phyloP scores from a whole-genome alignment of 192 early-diverging fungal genomes.

The Coemansia sp. region DNA sequence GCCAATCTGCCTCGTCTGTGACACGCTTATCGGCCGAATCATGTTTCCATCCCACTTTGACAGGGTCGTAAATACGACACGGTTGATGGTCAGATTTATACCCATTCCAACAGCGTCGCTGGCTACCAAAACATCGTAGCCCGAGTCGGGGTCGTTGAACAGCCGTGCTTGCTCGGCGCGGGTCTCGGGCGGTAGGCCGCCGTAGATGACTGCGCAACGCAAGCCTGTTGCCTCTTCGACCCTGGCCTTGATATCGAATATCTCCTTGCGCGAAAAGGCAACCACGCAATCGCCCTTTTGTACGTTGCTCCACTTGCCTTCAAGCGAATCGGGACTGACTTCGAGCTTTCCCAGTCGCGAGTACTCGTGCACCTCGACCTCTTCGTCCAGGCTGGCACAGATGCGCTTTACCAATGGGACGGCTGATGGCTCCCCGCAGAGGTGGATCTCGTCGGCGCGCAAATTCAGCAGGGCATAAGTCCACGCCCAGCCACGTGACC shows the following conservation, averaged over 20 bases:
- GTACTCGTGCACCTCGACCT: slow-evolving; percentile 77
- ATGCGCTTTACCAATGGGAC: slow-evolving; percentile 78
- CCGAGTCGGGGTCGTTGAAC: slow-evolving; percentile 83
- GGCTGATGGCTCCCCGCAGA: slow-evolving; percentile 91
- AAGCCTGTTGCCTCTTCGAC: slow-evolving; percentile 77
- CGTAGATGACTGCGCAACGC: slow-evolving; percentile 90
- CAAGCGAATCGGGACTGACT: slow-evolving; percentile 60
- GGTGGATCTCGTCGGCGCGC: slow-evolving; percentile 81
- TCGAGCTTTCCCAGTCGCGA: slow-evolving; percentile 71
- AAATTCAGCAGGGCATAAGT: slow-evolving; percentile 82
- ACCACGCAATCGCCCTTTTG: slow-evolving; percentile 84
- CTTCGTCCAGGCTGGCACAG: slow-evolving; percentile 71
- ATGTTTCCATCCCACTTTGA: slow-evolving; percentile 79
- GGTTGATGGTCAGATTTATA: slow-evolving; percentile 90
- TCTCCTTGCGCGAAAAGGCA: slow-evolving; percentile 80
- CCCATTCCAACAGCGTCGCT: slow-evolving; percentile 99
- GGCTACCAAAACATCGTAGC: slow-evolving; percentile 85
- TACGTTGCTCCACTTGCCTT: slow-evolving; percentile 62
- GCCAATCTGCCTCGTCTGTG: slow-evolving; percentile 91
- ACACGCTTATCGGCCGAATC: slow-evolving; percentile 59
- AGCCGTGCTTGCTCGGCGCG: slow-evolving; percentile 82
- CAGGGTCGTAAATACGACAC: slow-evolving; percentile 81
- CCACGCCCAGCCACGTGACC: slow-evolving; percentile 93
- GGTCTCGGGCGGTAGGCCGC: slow-evolving; percentile 91
- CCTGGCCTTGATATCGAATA: slow-evolving; percentile 74